phyloP scores from a whole-genome alignment of 345 rosid genomes.

The Corymbia maculata region DNA sequence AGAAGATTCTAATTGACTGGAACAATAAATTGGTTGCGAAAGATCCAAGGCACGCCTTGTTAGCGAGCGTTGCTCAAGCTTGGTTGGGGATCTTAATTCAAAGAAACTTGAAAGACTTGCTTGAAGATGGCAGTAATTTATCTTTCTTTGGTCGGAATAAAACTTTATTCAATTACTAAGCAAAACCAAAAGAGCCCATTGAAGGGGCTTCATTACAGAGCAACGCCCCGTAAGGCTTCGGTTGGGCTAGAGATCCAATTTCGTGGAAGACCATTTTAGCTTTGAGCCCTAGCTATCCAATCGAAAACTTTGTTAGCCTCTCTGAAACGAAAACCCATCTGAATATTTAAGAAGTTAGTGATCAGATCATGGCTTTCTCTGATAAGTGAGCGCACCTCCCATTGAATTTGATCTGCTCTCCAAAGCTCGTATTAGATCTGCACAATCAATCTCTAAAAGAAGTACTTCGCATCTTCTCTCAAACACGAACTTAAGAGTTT shows the following conservation, averaged over 20 bases:
- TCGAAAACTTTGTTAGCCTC: not conserved
- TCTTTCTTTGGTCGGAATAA: not conserved
- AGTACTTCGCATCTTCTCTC: not conserved
- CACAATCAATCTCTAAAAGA: not conserved
- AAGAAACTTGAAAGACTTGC: not conserved
- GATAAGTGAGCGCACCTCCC: not conserved
- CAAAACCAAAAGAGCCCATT: not conserved
- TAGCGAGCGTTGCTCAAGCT: not conserved
- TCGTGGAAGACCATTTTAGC: not conserved
- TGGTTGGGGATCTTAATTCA: not conserved
- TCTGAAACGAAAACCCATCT: not conserved
- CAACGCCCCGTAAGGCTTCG: not conserved
- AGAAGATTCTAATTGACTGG: not conserved
- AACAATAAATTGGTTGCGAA: not conserved
- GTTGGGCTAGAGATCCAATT: not conserved
- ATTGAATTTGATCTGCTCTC: not conserved
- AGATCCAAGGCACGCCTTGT: not conserved
- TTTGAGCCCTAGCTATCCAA: not conserved
- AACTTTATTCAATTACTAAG: not conserved
- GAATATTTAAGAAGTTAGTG: not conserved
- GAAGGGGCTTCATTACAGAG: not conserved
- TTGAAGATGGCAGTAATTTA: not conserved
- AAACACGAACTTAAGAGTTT: not conserved
- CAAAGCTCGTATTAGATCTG: not conserved
- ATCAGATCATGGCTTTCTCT: not conserved